Percentiles rank a stretch among this genome's conserved stretches.
Evolutionary conservation across 1,284 basidiomycete species (phyloP).

Genomic region (Sporisorium graminicola): DNA sequence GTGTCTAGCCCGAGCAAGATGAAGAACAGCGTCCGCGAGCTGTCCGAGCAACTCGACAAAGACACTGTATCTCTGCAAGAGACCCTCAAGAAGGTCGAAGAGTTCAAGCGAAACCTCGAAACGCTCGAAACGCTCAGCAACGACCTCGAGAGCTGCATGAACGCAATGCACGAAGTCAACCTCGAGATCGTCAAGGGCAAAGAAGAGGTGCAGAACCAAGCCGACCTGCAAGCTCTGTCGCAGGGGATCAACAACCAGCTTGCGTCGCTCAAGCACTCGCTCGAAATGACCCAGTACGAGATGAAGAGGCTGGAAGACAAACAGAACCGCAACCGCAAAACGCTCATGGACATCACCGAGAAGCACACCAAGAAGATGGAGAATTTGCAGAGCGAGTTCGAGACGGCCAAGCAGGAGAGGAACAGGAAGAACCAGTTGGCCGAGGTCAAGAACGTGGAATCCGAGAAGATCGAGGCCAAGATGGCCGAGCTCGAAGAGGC

Average conservation of each 20-base stretch:
- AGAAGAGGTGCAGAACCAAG: constrained; percentile 48
- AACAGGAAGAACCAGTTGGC: constrained; percentile 33
- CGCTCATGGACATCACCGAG: constrained; percentile 49
- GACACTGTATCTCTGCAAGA: constrained; percentile 79
- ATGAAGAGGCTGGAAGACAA: constrained; percentile 52
- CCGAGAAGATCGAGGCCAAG: constrained; percentile 54
- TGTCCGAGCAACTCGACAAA: constrained; percentile 76
- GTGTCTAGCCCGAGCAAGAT: constrained; percentile 58
- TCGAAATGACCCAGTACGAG: constrained; percentile 53
- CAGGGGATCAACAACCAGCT: constrained; percentile 51
- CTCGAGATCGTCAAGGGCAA: constrained; percentile 57
- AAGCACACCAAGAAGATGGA: constrained; percentile 53
- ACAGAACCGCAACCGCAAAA: constrained; percentile 49
- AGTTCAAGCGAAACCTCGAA: constrained; percentile 50
- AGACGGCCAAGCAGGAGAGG: constrained; percentile 41
- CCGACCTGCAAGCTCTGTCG: constrained; percentile 38
- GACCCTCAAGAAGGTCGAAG: constrained; percentile 77
- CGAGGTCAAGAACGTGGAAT: constrained; percentile 38
- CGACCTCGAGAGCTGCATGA: constrained; percentile 49
- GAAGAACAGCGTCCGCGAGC: constrained; percentile 45
- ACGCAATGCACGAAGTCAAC: constrained; percentile 58
- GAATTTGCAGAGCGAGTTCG: constrained; percentile 41
- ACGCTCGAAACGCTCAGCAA: constrained; percentile 53
- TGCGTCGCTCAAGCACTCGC: constrained; percentile 42
- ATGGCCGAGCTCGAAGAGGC: constrained; percentile 44